Percentiles rank a stretch among this genome's conserved stretches.
These are phyloP conservation scores for Lichtheimia hyalospora DNA, from an alignment of 371 early-diverging fungal species.

Conservation along the genomic window DNA sequence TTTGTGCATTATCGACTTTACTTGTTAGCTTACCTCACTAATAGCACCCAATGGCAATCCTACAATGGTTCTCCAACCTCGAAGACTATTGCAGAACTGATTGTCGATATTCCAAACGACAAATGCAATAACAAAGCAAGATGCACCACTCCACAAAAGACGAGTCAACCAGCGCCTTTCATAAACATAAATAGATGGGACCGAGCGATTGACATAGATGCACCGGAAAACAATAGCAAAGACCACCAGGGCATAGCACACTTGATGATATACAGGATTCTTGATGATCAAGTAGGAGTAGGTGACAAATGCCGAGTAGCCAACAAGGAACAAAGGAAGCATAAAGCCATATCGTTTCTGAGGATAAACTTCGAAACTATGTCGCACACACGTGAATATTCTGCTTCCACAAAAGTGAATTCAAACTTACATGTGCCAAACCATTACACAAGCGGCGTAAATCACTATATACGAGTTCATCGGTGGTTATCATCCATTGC, in stretches of 20 bases:
- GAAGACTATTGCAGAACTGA: conserved; percentile 58
- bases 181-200: conserved; percentile 29
- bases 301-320: conserved; percentile 61
- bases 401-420: background rate
- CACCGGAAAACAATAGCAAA: conserved; percentile 48
- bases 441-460: conserved; percentile 49
- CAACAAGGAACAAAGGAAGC: conserved; percentile 43
- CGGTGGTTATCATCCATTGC: background rate
- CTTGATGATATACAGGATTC: conserved; percentile 77
- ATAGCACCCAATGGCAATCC: conserved; percentile 54
- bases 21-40: conserved; percentile 25
- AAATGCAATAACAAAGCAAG: conserved; percentile 62
- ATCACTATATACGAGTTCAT: conserved; percentile 39
- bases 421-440: conserved; percentile 43
- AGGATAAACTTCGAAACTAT: conserved; percentile 50
- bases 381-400: conserved; percentile 30
- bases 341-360: conserved; percentile 29
- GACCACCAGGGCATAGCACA: conserved; percentile 62
- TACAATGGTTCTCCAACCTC: conserved; percentile 47
- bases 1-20: too few species aligned
- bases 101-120: conserved; percentile 83
- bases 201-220: conserved; percentile 27
- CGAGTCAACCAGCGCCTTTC: conserved; percentile 33
- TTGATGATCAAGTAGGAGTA: conserved; percentile 65
- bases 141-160: conserved; percentile 35